phyloP scores from a whole-genome alignment of 2,329 filamentous ascomycete species.

The Ophiostoma sp. region DNA sequence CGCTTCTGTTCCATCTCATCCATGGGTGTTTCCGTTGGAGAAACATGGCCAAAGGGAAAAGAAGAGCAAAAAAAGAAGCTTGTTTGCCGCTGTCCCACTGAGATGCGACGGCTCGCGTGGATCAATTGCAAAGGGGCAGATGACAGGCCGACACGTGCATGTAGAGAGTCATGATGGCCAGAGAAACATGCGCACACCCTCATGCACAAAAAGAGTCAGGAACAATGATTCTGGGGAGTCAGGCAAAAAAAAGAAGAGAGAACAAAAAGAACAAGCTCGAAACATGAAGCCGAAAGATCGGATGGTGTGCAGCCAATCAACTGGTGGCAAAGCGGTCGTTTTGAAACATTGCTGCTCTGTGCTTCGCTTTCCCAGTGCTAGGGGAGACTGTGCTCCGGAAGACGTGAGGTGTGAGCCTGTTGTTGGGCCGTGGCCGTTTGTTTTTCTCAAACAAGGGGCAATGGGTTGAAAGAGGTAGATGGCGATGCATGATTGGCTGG shows the following conservation, averaged over 20 bases:
- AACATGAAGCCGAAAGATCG: constrained; percentile 16
- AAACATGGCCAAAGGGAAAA: neutral
- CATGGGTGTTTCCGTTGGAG: neutral
- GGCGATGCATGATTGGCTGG: neutral
- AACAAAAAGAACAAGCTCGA: neutral
- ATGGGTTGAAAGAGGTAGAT: neutral
- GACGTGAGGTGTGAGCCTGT: neutral
- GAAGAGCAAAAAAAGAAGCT: neutral
- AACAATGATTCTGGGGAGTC: no score
- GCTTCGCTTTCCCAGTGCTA: neutral
- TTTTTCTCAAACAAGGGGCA: constrained; percentile 17
- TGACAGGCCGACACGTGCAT: neutral
- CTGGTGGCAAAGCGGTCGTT: neutral
- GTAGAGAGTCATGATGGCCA: neutral
- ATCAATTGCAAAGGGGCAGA: neutral
- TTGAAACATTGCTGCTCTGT: constrained; percentile 17
- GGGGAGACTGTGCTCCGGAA: neutral
- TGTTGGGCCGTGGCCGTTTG: constrained; percentile 14
- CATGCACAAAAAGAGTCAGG: neutral
- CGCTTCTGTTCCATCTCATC: neutral
- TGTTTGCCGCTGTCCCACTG: neutral
- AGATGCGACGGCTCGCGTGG: constrained; percentile 7
- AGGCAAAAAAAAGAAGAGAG: no score
- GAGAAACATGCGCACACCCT: neutral
- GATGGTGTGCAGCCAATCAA: constrained; percentile 21